Base-by-base conservation (phyloP, 148 eudicot species). In the Fallopia convolvulus region DNA sequence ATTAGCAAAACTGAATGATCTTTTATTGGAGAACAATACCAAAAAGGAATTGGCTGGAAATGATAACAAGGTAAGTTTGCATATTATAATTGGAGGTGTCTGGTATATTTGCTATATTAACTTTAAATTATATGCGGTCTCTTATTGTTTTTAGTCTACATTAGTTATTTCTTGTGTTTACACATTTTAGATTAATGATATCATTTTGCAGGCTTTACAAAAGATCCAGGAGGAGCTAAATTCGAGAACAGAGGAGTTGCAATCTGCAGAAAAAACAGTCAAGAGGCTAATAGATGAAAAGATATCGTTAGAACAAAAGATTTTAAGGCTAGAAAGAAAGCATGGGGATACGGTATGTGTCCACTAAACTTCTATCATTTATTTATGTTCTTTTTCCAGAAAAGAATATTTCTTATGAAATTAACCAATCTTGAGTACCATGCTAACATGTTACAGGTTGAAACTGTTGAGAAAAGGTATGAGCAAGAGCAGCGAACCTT, bases 201-300 rank as follows among this genome's bases (percentile, higher is more conserved):
- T 73, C 3, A 46, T 41, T 77, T 21, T 75, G 21, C 79, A 96
- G 99, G 93, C 84, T 49, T 79, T 91, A 75, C 81, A 79, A 13
- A 88, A 88, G 85, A 76, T 88, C 52, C 91, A 93, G 83, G 88
- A 90, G 61, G 99, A 96, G 76, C 58, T 96, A 63, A 90, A 83
- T 77, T 74, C 80, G 61, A 92, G 98, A 63, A 89, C 74, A 78
- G 83, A 86, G 50, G 97, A 93, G 90, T 83, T 93, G 80, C 97
- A 76, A 76, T 79, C 83, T 50, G 92, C 91, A 41, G 99, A 90
- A 86, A 94, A 85, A 82, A 83, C 91, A 23, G 88, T 83, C 15
- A 93, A 88, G 79, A 89, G 83, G 79, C 85, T 96, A 56, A 79
- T 82, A 20, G 89, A 85, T 63, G 99, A 88, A 58, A 96, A 93